Conservation (phyloP, 768 basidiomycete species). For the Boletus huronensis region DNA sequence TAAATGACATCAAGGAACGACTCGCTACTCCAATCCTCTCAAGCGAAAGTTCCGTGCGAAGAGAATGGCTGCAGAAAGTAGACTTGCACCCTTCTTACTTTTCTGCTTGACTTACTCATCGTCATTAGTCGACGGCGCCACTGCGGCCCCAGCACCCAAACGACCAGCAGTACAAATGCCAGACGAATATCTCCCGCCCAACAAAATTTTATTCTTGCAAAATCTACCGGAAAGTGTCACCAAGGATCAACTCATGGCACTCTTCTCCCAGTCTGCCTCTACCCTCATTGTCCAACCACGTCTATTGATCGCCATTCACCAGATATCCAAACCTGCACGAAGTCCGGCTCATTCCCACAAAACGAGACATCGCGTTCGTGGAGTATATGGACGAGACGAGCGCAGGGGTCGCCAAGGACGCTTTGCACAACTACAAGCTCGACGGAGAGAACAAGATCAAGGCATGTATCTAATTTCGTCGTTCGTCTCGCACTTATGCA, state of each 20-base stretch:
- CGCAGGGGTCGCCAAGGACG: constrained; percentile 90
- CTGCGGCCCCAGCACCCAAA: constrained; percentile 63
- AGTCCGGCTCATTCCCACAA: constrained; percentile 97
- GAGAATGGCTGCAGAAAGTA: constrained; percentile 77
- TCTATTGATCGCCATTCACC: constrained; percentile 1
- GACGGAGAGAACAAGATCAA: constrained; percentile 99
- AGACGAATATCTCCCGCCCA: constrained; percentile 98
- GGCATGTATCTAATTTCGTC: constrained; percentile 39
- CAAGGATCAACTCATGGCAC: constrained; percentile 84
- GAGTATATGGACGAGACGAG: constrained; percentile 93
- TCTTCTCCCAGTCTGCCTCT: constrained; percentile 82
- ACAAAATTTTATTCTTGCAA: constrained; percentile 98
- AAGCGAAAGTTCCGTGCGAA: constrained; percentile 84
- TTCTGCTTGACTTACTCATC: constrained; percentile 1
- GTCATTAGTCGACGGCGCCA: constrained; percentile 61
- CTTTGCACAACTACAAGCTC: constrained; percentile 95
- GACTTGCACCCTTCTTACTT: background rate
- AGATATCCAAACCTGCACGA: constrained; percentile 96
- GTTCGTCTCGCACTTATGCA: constrained; percentile 1
- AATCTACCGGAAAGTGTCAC: constrained; percentile 92
- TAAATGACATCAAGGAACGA: constrained; percentile 49
- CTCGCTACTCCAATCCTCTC: constrained; percentile 85
- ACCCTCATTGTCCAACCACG: background rate
- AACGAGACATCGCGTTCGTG: constrained; percentile 97
- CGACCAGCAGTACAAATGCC: constrained; percentile 94